These are phyloP conservation scores for Pseudoneurospora amorphoporcata DNA, from an alignment of 495 filamentous ascomycete genomes.

Conservation along the genomic window DNA sequence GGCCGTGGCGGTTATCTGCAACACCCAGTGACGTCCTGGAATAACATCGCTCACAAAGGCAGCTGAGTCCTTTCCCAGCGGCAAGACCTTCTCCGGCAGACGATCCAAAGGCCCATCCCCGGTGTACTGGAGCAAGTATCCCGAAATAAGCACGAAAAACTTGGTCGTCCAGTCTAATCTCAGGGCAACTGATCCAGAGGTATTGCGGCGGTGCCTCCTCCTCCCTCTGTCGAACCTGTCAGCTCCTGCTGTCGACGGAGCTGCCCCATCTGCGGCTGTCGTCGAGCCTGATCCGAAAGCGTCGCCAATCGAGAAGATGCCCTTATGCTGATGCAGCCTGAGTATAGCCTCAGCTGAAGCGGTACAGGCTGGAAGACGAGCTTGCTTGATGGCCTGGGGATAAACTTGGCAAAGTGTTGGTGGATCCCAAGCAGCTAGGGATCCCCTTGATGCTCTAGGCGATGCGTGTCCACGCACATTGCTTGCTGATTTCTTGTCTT, in stretches of 20 bases:
- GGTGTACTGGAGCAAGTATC: conserved; percentile 79
- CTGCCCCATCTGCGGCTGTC: not conserved
- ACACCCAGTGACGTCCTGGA: conserved; percentile 82
- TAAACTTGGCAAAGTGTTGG: conserved; percentile 88
- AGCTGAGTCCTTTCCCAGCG: conserved; percentile 72
- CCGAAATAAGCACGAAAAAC: conserved; percentile 70
- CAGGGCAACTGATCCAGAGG: conserved; percentile 45
- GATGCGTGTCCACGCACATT: conserved; percentile 15
- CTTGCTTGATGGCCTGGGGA: conserved; percentile 60
- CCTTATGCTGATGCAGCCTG: conserved; percentile 45
- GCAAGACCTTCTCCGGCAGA: conserved; percentile 77
- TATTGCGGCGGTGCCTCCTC: conserved; percentile 39
- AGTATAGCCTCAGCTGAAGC: conserved; percentile 49
- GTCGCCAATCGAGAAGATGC: conserved; percentile 33
- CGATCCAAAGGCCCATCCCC: conserved; percentile 72
- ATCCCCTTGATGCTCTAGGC: conserved; percentile 6
- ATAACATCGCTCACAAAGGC: conserved; percentile 92
- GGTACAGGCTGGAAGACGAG: conserved; percentile 41
- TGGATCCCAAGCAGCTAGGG: conserved; percentile 51
- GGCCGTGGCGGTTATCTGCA: conserved; percentile 74
- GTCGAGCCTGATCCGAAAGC: conserved; percentile 26
- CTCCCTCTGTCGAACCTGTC: conserved; percentile 28
- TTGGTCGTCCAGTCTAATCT: conserved; percentile 75
- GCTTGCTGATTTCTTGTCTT: conserved; percentile 28
- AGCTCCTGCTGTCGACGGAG: not conserved